A percentile compares a stretch with the other conserved stretches of the same genome.
Conservation (phyloP, 2,329 filamentous ascomycete species). For the Penicillium psychrosexuale region DNA sequence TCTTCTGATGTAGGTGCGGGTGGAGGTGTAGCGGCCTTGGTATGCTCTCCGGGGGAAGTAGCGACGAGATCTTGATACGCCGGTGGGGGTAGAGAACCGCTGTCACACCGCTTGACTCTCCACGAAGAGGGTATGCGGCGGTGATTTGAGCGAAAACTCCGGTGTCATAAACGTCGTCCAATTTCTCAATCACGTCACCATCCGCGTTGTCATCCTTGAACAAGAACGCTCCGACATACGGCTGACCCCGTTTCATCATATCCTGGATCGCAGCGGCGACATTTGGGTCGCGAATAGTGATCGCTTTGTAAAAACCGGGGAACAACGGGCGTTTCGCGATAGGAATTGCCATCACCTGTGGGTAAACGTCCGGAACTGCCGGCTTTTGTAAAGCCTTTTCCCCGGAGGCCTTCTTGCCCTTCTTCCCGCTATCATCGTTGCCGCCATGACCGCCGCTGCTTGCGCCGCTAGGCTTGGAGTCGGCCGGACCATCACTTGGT, state of each 20-base stretch:
- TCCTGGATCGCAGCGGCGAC: slow-evolving; percentile 91
- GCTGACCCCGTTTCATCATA: slow-evolving; percentile 94
- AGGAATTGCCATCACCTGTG: slow-evolving; percentile 94
- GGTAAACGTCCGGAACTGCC: slow-evolving; percentile 88
- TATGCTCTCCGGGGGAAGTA: slow-evolving; percentile 64
- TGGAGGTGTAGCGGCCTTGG: slow-evolving; percentile 29
- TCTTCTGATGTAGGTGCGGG: slow-evolving; percentile 30
- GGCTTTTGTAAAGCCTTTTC: slow-evolving; percentile 82
- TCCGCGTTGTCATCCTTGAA: slow-evolving; percentile 96
- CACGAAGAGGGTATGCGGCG: slow-evolving; percentile 81
- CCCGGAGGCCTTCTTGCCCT: slow-evolving; percentile 63
- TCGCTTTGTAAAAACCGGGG: slow-evolving; percentile 97
- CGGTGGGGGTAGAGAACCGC: slow-evolving; percentile 95
- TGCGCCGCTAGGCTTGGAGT: slow-evolving; percentile 56
- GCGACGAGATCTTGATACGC: slow-evolving; percentile 80
- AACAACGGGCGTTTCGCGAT: slow-evolving; percentile 92
- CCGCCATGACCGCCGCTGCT: slow-evolving; percentile 46
- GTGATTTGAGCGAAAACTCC: slow-evolving; percentile 98
- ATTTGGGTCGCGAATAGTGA: slow-evolving; percentile 90
- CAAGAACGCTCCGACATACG: slow-evolving; percentile 93
- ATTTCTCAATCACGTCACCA: slow-evolving; percentile 85
- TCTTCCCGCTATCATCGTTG: slow-evolving; percentile 65
- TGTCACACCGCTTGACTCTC: slow-evolving; percentile 80
- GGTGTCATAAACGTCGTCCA: slow-evolving; percentile 89
- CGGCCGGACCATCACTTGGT: slow-evolving; percentile 32